These are phyloP conservation scores for Pseudocohnilembus persalinus DNA, from an alignment of 169 alveolate genomes.

Conservation along the genomic window DNA sequence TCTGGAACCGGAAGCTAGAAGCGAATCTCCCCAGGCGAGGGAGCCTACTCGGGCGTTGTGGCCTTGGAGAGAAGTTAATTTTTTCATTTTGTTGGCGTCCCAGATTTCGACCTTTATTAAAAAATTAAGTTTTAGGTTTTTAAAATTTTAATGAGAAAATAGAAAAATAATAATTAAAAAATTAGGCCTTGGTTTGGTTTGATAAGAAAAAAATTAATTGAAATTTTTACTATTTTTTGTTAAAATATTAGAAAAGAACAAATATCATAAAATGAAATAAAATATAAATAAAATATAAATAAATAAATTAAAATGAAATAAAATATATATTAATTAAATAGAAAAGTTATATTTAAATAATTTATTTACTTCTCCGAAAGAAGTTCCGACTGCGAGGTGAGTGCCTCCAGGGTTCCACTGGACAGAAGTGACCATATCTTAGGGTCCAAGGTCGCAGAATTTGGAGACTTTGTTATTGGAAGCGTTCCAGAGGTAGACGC, in stretches of 20 bases:
- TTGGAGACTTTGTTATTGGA: conserved; percentile 84
- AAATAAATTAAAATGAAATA: too few relatives aligned
- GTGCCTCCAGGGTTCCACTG: conserved; percentile 90
- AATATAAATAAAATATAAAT: too few relatives aligned
- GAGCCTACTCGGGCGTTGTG: conserved; percentile 93
- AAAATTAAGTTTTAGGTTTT: too few relatives aligned
- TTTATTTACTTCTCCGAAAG: conserved; percentile 85
- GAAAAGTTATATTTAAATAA: too few relatives aligned
- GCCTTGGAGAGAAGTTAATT: conserved; percentile 72
- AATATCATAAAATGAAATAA: too few relatives aligned
- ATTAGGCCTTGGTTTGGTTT: neutral
- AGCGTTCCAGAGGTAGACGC: conserved; percentile 92
- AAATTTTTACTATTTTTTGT: too few relatives aligned
- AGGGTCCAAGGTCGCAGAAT: conserved; percentile 84
- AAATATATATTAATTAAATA: too few relatives aligned
- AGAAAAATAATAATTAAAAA: neutral
- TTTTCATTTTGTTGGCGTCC: conserved; percentile 45
- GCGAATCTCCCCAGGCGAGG: conserved; percentile 89
- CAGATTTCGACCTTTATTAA: neutral
- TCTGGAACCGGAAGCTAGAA: conserved; percentile 90
- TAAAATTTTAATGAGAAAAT: neutral
- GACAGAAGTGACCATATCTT: conserved; percentile 87
- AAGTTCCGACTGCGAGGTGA: conserved; percentile 88
- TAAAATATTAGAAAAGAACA: too few relatives aligned
- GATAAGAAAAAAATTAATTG: too few relatives aligned